Percentiles rank a stretch among this genome's conserved stretches.
These are phyloP conservation scores for Lobosporangium transversale DNA, from an alignment of 192 early-diverging fungal genomes.

Conservation along the genomic window DNA sequence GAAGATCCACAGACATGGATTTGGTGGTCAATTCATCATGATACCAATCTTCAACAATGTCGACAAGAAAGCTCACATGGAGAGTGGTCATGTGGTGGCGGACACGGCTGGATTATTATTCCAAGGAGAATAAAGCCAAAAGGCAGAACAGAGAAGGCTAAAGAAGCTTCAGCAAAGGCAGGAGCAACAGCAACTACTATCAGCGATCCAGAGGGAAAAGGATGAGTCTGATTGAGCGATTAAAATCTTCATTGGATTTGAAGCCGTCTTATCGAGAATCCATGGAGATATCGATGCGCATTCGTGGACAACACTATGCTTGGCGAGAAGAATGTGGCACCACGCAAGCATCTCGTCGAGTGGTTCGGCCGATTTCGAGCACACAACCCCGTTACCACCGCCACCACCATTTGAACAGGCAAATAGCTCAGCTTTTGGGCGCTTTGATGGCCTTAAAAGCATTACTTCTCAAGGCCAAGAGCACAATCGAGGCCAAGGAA, in stretches of 20 bases:
- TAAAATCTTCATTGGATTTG: too few relatives aligned
- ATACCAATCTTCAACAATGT: conserved; percentile 30
- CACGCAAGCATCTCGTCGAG: too few relatives aligned
- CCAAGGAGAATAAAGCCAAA: conserved; percentile 10
- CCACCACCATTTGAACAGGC: too few relatives aligned
- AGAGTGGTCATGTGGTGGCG: conserved; percentile 50
- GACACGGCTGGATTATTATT: conserved; percentile 9
- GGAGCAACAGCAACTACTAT: not conserved
- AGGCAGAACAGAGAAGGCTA: not conserved
- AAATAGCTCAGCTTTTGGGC: too few relatives aligned
- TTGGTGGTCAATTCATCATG: conserved; percentile 45
- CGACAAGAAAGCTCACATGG: conserved; percentile 25
- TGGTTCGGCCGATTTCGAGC: too few relatives aligned
- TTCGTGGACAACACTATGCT: conserved; percentile 32
- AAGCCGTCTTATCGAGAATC: conserved; percentile 9
- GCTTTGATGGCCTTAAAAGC: too few relatives aligned
- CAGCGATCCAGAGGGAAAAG: too few relatives aligned
- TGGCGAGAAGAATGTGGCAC: conserved; percentile 47
- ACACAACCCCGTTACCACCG: too few relatives aligned
- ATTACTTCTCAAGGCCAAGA: not conserved
- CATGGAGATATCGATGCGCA: conserved; percentile 42
- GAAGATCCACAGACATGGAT: conserved; percentile 50
- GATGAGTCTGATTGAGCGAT: too few relatives aligned
- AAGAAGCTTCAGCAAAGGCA: not conserved
- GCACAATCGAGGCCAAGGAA: not conserved